These are phyloP conservation scores for Alternaria novae-zelandiae DNA, from an alignment of 2,329 filamentous ascomycete genomes.

Conservation along the genomic window DNA sequence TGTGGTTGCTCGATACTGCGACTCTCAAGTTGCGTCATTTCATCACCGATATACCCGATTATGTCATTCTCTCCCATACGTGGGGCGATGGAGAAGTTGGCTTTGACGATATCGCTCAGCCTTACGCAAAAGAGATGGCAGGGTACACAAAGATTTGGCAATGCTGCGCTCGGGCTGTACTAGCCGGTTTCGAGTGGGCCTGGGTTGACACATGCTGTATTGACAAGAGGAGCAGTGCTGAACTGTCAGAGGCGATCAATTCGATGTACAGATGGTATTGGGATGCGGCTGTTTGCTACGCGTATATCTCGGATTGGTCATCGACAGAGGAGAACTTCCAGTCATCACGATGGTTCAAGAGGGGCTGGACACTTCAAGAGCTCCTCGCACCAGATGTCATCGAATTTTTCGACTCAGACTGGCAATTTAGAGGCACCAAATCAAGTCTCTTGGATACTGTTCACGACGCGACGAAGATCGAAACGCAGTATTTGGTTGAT, in stretches of 20 bases:
- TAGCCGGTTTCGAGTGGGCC: neutral
- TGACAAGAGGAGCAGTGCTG: neutral
- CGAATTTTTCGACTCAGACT: neutral
- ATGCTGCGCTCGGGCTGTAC: neutral
- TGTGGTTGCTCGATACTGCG: neutral
- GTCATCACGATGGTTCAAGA: neutral
- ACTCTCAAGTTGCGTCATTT: neutral
- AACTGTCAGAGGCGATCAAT: neutral
- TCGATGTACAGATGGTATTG: neutral
- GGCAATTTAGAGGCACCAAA: neutral
- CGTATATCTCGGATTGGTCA: neutral
- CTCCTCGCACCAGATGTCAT: neutral
- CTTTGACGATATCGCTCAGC: neutral
- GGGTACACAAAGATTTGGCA: neutral
- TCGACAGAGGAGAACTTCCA: too few relatives aligned
- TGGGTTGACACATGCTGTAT: neutral
- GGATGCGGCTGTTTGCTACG: neutral
- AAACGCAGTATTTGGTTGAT: too few relatives aligned
- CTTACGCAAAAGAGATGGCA: neutral
- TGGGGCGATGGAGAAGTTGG: neutral
- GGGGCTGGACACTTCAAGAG: neutral
- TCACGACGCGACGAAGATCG: neutral
- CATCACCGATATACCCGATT: neutral
- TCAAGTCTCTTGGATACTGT: fast-evolving
- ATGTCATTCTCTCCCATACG: neutral